A percentile compares a stretch with the other conserved stretches of the same genome.
phyloP scores from a whole-genome alignment of 2,329 filamentous ascomycete species.

The Ophiocordyceps camponoti-leonardi region DNA sequence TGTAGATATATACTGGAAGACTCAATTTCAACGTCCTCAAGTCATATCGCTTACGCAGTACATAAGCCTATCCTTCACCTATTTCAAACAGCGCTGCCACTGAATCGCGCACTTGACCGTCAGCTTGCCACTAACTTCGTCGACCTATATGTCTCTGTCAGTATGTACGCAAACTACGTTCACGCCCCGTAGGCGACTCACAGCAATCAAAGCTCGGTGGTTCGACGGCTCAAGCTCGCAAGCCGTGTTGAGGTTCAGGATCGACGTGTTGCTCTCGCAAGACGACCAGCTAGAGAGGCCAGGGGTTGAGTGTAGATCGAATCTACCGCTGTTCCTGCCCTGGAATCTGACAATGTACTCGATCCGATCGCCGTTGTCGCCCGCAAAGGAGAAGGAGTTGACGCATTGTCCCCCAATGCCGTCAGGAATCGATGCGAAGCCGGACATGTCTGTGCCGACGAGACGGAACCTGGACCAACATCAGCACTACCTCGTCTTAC shows the following conservation, averaged over 20 bases:
- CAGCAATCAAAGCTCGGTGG: not conserved
- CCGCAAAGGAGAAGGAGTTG: not conserved
- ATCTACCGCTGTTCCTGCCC: not conserved
- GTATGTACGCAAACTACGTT: too few relatives aligned
- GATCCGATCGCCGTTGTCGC: not conserved
- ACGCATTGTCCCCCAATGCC: not conserved
- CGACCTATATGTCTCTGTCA: conserved; percentile 4
- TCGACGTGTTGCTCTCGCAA: not conserved
- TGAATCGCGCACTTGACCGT: conserved; percentile 8
- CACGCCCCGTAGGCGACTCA: not conserved
- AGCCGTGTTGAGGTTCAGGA: not conserved
- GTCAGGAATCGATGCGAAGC: not conserved
- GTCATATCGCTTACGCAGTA: too few relatives aligned
- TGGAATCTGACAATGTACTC: not conserved
- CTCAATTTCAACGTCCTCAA: too few relatives aligned
- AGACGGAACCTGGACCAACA: not conserved
- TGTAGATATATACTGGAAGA: too few relatives aligned
- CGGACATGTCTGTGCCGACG: not conserved
- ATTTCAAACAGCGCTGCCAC: conserved; percentile 5
- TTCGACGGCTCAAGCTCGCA: not conserved
- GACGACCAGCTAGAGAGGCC: not conserved
- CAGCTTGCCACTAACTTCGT: conserved; percentile 10
- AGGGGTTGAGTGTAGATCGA: not conserved
- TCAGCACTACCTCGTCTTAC: not conserved
- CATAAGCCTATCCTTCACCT: too few relatives aligned